Percentiles rank a stretch among this genome's conserved stretches.
These are phyloP conservation scores for Ruellia speciosa DNA, from an alignment of 305 asterid genomes.

Conservation along the genomic window DNA sequence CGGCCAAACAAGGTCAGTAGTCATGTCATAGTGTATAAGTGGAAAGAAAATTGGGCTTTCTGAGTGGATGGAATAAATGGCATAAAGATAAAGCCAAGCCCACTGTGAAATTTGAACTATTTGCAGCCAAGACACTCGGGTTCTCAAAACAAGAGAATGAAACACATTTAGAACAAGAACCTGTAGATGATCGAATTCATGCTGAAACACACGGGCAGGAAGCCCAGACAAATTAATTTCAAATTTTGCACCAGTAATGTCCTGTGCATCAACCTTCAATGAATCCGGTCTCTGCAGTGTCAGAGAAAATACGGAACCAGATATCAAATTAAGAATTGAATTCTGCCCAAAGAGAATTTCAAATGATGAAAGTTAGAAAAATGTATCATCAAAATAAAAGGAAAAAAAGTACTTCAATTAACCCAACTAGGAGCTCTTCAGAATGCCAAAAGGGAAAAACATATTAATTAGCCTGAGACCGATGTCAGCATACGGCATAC, in stretches of 20 bases:
- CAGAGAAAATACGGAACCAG: constrained; percentile 2
- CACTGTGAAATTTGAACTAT: no score
- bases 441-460: not conserved
- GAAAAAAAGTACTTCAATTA: not conserved
- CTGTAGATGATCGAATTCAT: constrained; percentile 87
- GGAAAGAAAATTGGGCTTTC: no score
- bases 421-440: not conserved
- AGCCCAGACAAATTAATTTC: constrained; percentile 58
- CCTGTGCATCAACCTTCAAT: constrained; percentile 71
- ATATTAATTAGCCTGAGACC: not conserved
- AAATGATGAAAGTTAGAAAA: no score
- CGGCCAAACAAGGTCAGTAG: no score
- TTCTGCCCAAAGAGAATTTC: not conserved
- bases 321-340: not conserved
- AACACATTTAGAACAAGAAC: constrained; percentile 25
- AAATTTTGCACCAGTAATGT: constrained; percentile 62
- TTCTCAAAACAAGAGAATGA: no score
- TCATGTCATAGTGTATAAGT: no score
- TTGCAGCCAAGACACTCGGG: no score
- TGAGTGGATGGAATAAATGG: no score
- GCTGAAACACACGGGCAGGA: constrained; percentile 87
- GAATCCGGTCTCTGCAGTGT: constrained; percentile 80
- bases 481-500: constrained; percentile 24
- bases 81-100: no score
- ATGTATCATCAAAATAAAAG: no score